These are phyloP conservation scores for Kodamaea arcana DNA, from an alignment of 1,139 yeast species.

Conservation along the genomic window DNA sequence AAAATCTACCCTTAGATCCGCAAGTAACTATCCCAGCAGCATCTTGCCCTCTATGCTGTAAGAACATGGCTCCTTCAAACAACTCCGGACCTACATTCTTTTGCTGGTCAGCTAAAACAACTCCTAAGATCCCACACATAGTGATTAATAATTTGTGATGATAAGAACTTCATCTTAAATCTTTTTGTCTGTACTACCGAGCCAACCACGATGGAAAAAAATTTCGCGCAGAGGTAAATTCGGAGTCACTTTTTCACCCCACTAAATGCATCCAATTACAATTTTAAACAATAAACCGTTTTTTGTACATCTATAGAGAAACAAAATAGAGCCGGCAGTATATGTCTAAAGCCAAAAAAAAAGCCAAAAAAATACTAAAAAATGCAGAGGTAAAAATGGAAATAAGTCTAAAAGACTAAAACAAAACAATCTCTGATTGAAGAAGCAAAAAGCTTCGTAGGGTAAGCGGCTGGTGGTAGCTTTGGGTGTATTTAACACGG, in stretches of 20 bases:
- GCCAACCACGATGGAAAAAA: constrained; percentile 1
- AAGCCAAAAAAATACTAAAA: constrained; percentile 1
- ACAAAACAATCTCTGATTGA: constrained; percentile 6
- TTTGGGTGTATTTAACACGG: constrained; percentile 2
- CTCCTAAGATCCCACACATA: constrained; percentile 96
- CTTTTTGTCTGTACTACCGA: neutral
- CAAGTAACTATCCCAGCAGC: constrained; percentile 99
- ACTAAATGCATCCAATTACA: neutral
- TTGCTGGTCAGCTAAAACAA: constrained; percentile 73
- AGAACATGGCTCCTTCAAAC: constrained; percentile 86
- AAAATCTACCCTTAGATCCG: constrained; percentile 87
- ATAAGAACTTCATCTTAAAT: neutral
- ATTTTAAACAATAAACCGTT: neutral
- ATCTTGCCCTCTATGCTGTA: constrained; percentile 98
- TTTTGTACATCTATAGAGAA: neutral
- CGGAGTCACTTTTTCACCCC: neutral
- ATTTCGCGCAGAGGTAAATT: neutral
- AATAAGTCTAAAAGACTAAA: constrained; percentile 6
- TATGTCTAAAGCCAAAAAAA: neutral
- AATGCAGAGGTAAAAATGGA: constrained; percentile 4
- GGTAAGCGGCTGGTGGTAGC: constrained; percentile 1
- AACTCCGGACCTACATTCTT: constrained; percentile 81
- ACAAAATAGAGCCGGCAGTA: neutral
- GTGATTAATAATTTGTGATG: neutral
- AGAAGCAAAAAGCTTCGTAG: too few relatives aligned